Evolutionary conservation across 441 rosid genomes (phyloP).

Genomic region (Aquilaria agallochum): DNA sequence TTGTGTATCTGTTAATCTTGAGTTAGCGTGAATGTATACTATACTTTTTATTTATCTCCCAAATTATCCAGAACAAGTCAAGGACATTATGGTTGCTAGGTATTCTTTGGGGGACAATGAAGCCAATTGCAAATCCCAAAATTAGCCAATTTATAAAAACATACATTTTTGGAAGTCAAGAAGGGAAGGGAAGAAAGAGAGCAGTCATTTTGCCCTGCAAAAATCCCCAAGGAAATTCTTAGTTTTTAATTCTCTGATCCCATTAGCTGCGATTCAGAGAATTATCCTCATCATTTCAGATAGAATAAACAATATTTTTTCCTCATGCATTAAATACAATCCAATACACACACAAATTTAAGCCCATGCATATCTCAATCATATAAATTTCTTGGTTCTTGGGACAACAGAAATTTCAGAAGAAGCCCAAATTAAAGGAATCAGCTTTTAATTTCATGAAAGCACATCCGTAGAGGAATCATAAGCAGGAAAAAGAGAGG

Average conservation of each 20-base stretch:
- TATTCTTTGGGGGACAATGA: too few relatives aligned
- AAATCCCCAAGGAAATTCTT: constrained; percentile 2
- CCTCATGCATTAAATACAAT: too few relatives aligned
- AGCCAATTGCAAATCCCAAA: not conserved
- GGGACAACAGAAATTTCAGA: too few relatives aligned
- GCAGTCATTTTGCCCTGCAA: constrained; percentile 7
- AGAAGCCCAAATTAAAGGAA: not conserved
- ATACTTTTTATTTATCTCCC: too few relatives aligned
- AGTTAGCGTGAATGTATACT: too few relatives aligned
- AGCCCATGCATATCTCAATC: too few relatives aligned
- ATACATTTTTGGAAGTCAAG: constrained; percentile 2
- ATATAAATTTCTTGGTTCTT: too few relatives aligned
- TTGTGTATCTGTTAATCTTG: too few relatives aligned
- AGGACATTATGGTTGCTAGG: too few relatives aligned
- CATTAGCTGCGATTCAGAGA: constrained; percentile 63
- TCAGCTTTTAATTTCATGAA: not conserved
- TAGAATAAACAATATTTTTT: not conserved
- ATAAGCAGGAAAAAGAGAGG: not conserved
- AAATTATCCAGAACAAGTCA: too few relatives aligned
- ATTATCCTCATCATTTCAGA: constrained; percentile 21
- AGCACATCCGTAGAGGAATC: not conserved
- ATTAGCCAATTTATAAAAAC: not conserved
- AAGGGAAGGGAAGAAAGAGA: not conserved
- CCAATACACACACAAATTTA: not conserved
- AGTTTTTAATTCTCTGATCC: constrained; percentile 66